These are phyloP conservation scores for Fistulinella prunicolor DNA, from an alignment of 768 basidiomycete genomes.

Conservation along the genomic window DNA sequence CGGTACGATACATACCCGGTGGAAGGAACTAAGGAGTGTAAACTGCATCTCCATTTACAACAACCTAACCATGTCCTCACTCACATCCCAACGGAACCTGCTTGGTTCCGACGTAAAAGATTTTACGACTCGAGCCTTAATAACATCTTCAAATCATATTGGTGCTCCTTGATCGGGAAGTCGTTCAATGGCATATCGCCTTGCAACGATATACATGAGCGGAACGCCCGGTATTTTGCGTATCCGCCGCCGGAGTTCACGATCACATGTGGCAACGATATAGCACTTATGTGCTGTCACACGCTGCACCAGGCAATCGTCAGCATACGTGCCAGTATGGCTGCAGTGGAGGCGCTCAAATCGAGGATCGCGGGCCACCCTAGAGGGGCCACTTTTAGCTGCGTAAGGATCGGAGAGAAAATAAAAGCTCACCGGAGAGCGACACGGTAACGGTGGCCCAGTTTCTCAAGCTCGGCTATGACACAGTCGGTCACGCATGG, in stretches of 20 bases:
- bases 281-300: conserved; percentile 95
- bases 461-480: conserved; percentile 96
- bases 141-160: conserved; percentile 28
- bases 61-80: not conserved
- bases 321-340: conserved; percentile 96
- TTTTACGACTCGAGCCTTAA: not conserved
- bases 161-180: conserved; percentile 92
- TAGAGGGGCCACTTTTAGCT: conserved; percentile 35
- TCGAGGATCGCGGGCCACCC: conserved; percentile 94
- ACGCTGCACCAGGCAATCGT: conserved; percentile 96
- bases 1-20: no score
- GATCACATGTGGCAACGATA: conserved; percentile 96
- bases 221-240: conserved; percentile 92
- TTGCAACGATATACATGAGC: conserved; percentile 94
- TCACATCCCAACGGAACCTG: not conserved
- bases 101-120: not conserved
- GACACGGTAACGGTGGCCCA: conserved; percentile 92
- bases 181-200: conserved; percentile 91
- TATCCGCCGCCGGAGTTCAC: conserved; percentile 88
- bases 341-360: conserved; percentile 93
- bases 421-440: conserved; percentile 72
- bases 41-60: not conserved
- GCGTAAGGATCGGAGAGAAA: not conserved
- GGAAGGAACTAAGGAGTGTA: no score
- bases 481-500: conserved; percentile 99